These are phyloP conservation scores for Venturia effusa DNA, from an alignment of 2,329 filamentous ascomycete genomes.

Conservation along the genomic window DNA sequence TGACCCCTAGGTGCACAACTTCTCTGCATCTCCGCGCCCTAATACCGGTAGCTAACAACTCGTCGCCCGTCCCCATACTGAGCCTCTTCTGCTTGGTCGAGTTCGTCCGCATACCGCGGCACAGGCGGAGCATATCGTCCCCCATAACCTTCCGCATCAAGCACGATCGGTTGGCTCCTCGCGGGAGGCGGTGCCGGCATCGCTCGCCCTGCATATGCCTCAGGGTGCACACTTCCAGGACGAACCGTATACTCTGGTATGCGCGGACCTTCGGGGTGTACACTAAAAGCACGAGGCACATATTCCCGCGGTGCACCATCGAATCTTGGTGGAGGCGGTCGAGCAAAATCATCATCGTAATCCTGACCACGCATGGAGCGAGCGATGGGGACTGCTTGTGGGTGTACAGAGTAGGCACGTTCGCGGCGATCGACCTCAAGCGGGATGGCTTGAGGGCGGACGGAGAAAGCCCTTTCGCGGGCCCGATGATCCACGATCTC, in stretches of 20 bases:
- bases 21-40: neutral
- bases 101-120: constrained; percentile 25
- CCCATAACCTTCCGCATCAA: constrained; percentile 23
- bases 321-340: neutral
- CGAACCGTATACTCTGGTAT: neutral
- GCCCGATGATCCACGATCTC: neutral
- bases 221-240: constrained; percentile 3
- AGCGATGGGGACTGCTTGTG: neutral
- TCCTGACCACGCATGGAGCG: neutral
- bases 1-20: neutral
- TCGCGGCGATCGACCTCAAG: neutral
- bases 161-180: constrained; percentile 18
- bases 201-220: neutral
- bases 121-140: neutral
- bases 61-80: constrained; percentile 21
- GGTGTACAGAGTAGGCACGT: constrained; percentile 7
- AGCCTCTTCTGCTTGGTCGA: constrained; percentile 28
- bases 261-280: constrained; percentile 23
- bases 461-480: constrained; percentile 5
- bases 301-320: neutral
- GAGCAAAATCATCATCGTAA: neutral
- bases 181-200: neutral
- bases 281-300: constrained; percentile 26
- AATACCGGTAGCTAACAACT: constrained; percentile 27
- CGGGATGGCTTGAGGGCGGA: constrained; percentile 1